These are phyloP conservation scores for Aurinia saxatilis DNA, from an alignment of 345 rosid species.

Conservation along the genomic window DNA sequence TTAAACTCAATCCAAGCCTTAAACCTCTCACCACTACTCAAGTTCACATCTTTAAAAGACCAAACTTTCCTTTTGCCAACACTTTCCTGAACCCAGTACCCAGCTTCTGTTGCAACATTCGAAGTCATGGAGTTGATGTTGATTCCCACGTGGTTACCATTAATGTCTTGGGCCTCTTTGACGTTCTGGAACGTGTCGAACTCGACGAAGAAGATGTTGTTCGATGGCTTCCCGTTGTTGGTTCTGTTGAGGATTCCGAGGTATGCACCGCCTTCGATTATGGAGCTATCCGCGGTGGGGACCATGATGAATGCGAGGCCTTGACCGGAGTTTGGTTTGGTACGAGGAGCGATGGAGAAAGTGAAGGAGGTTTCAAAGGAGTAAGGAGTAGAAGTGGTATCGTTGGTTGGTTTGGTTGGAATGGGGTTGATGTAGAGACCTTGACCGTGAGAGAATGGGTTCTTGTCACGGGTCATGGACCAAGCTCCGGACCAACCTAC, in stretches of 20 bases:
- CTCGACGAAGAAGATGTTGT: constrained; percentile 22
- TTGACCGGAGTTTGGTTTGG: constrained; percentile 22
- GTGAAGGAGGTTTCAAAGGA: constrained; percentile 28
- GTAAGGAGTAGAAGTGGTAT: constrained; percentile 16
- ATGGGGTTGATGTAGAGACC: constrained; percentile 18
- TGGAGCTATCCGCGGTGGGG: constrained; percentile 16
- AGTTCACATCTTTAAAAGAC: constrained; percentile 23
- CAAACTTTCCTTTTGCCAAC: constrained; percentile 22
- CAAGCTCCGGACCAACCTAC: constrained; percentile 12
- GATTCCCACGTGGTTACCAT: constrained; percentile 35
- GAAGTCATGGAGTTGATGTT: constrained; percentile 31
- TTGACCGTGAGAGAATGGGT: constrained; percentile 24
- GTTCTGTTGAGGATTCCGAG: constrained; percentile 34
- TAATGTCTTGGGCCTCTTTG: constrained; percentile 22
- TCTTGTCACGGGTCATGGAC: constrained; percentile 26
- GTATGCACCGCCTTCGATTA: constrained; percentile 14
- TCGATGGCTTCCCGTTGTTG: constrained; percentile 18
- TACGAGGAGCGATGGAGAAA: constrained; percentile 25
- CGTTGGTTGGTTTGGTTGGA: constrained; percentile 14
- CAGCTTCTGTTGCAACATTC: constrained; percentile 18
- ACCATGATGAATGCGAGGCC: constrained; percentile 28
- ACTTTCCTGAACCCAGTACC: constrained; percentile 26
- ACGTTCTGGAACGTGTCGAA: constrained; percentile 21
- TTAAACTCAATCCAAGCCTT: constrained; percentile 28
- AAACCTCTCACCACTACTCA: constrained; percentile 27